These are phyloP conservation scores for Kwoniella shivajii DNA, from an alignment of 1,284 basidiomycete species.

Conservation along the genomic window DNA sequence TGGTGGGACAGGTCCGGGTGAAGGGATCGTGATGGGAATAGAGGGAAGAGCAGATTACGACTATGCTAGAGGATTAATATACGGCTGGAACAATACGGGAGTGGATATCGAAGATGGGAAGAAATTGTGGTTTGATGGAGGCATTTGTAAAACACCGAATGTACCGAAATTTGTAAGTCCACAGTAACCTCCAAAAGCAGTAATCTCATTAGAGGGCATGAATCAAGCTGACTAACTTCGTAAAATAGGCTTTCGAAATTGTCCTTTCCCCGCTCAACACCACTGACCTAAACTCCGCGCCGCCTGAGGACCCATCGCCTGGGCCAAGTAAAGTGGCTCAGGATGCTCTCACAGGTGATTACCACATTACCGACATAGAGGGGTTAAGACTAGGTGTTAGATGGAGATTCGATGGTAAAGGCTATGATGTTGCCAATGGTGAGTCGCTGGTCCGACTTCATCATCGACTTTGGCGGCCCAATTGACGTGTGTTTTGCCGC, in stretches of 20 bases:
- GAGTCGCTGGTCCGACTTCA: no score
- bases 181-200: no score
- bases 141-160: constrained; percentile 71
- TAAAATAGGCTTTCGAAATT: constrained; percentile 62
- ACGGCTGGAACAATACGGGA: constrained; percentile 53
- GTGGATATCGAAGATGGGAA: constrained; percentile 30
- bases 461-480: constrained; percentile 2
- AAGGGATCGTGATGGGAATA: constrained; percentile 67
- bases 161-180: constrained; percentile 69
- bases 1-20: background rate
- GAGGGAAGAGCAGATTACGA: constrained; percentile 72
- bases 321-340: constrained; percentile 65
- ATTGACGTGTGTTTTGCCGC: background rate
- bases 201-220: no score
- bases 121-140: constrained; percentile 63
- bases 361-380: constrained; percentile 69
- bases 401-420: constrained; percentile 75
- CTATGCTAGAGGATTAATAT: constrained; percentile 69
- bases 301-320: constrained; percentile 71
- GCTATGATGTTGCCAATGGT: constrained; percentile 82
- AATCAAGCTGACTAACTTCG: background rate
- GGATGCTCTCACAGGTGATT: constrained; percentile 65
- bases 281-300: constrained; percentile 54
- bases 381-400: constrained; percentile 76
- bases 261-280: constrained; percentile 63